Evolutionary conservation across 805 yeast species (phyloP), one percentile per base, ranked within the genome.

Genomic region (Suhomyces sp.): DNA sequence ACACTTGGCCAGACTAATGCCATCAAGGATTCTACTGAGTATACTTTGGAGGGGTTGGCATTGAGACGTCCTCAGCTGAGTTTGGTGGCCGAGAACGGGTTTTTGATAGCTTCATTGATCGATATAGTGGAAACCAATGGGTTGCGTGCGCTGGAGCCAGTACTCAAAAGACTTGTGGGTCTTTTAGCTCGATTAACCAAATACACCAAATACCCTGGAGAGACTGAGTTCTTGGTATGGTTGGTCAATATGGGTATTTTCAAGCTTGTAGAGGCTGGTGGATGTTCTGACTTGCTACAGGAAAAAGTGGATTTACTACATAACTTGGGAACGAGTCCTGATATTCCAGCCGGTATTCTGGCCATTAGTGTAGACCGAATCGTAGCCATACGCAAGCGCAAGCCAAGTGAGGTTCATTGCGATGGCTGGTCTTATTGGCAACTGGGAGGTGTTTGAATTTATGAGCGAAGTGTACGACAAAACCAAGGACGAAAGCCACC

Each of bases 1-100:
- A 43, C 49, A 6, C 47, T 54, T 12, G 59, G 61, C 4, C 54
- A 49, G 43, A 31, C 43, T 8, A 54, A 50, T 15, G 37, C 48
- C 10, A 46, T 31, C n/a, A 46, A 49, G 12, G 66, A 61, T 6
- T 57, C 50, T 10, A 24, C 63, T 9, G 55, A 50, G 15, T 59
- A 53, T 43, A 25, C 62, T 10, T 24, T 61, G 6, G 65, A 61
- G 17, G 64, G 65, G 10, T 48, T 63, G 46, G 40, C 20, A 10
- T 43, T 58, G 33, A 49, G 46, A n/a, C 21, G 6, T 45, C 52
- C 20, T 20, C 44, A 27, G 29, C 19, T 3, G 20, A 3, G 29
- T 7, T 40, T 47, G 37, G 40, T 22, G n/a, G 45, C 20, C 21
- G 41, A 24, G 35, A 48, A 44, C 10, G 39, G 44, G n/a, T 35